Percentiles rank a stretch among this genome's conserved stretches.
Evolutionary conservation across 768 basidiomycete species (phyloP).

Genomic region (Xerocomus potaroensis): DNA sequence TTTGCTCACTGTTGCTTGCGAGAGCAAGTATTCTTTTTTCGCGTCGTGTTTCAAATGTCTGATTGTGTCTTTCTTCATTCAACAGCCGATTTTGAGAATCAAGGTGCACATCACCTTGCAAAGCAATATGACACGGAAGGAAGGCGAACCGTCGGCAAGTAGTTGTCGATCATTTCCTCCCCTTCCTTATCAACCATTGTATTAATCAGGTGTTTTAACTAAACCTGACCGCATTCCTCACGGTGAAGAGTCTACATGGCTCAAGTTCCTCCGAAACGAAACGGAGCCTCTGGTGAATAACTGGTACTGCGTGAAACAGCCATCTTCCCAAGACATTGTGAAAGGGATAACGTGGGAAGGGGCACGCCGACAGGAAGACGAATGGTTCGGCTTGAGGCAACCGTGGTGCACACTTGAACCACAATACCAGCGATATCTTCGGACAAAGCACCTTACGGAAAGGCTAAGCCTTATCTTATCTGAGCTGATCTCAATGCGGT

Average conservation of each 20-base stretch:
- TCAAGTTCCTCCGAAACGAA: slow-evolving; percentile 53
- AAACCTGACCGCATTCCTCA: slow-evolving; percentile 58
- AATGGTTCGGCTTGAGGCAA: slow-evolving; percentile 48
- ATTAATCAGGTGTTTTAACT: slow-evolving; percentile 40
- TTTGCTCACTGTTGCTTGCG: slow-evolving; percentile 55
- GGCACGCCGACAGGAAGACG: slow-evolving; percentile 53
- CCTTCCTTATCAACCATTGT: slow-evolving; percentile 24
- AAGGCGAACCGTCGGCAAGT: slow-evolving; percentile 63
- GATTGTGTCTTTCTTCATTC: slow-evolving; percentile 30
- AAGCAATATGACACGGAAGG: slow-evolving; percentile 59
- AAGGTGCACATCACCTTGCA: slow-evolving; percentile 66
- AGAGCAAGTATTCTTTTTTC: slow-evolving; percentile 15
- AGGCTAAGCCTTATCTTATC: slow-evolving; percentile 58
- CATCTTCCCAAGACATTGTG: slow-evolving; percentile 23
- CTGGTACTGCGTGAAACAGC: slow-evolving; percentile 42
- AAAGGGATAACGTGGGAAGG: slow-evolving; percentile 45
- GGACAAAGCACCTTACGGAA: slow-evolving; percentile 54
- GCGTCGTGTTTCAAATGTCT: slow-evolving; percentile 28
- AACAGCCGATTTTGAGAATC: slow-evolving; percentile 78
- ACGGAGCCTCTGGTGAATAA: slow-evolving; percentile 28
- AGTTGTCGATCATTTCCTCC: slow-evolving; percentile 43
- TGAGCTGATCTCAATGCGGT: slow-evolving; percentile 61
- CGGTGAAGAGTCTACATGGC: slow-evolving; percentile 40
- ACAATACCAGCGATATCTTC: slow-evolving; percentile 47
- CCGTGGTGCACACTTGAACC: slow-evolving; percentile 56